Percentiles rank a stretch among this genome's conserved stretches.
phyloP scores from a whole-genome alignment of 2,329 filamentous ascomycete genomes.

The Fusarium veterinarium region DNA sequence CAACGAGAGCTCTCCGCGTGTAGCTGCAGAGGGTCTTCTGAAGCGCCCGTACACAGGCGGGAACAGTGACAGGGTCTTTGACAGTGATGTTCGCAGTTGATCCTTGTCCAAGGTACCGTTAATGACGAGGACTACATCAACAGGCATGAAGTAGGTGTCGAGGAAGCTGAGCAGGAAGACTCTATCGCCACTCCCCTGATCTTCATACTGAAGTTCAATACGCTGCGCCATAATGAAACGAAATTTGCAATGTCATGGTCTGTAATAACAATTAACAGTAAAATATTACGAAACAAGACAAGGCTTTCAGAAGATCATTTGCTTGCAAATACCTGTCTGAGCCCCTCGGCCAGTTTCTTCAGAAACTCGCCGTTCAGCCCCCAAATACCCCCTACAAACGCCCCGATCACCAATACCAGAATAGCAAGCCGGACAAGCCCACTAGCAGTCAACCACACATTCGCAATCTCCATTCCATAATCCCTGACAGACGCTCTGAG shows the following conservation, averaged over 20 bases:
- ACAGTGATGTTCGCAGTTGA: background rate
- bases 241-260: background rate
- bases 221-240: background rate
- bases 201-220: background rate
- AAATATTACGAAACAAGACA: background rate
- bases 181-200: background rate
- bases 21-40: background rate
- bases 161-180: background rate
- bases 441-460: background rate
- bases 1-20: background rate
- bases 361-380: constrained; percentile 1
- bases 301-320: background rate
- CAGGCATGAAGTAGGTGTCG: background rate
- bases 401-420: background rate
- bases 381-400: background rate
- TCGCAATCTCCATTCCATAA: background rate
- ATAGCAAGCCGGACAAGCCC: background rate
- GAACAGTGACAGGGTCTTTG: background rate
- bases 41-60: background rate
- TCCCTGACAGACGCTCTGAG: background rate
- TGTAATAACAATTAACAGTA: too few species aligned
- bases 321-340: background rate
- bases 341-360: background rate
- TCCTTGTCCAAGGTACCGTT: background rate
- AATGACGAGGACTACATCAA: background rate